Evolutionary conservation across 2,329 filamentous ascomycete species (phyloP).

Genomic region (Fusarium floridanum): DNA sequence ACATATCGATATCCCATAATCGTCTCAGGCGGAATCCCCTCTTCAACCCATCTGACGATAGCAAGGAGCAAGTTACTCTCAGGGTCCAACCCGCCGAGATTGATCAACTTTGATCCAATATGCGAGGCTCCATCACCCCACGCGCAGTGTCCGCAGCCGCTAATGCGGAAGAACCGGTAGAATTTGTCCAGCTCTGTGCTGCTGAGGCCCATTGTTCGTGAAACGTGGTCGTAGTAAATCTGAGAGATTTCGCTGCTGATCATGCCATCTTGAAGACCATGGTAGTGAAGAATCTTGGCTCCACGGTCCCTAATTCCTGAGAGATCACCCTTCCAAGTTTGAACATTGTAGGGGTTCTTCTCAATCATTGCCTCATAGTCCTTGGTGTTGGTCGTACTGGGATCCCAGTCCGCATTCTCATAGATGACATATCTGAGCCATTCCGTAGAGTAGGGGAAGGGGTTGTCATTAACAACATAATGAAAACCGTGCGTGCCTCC

Average conservation of each 20-base stretch:
- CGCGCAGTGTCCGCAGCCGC: slow-evolving; percentile 62
- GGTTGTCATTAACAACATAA: slow-evolving; percentile 19
- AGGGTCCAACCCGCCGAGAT: slow-evolving; percentile 44
- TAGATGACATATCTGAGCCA: slow-evolving; percentile 58
- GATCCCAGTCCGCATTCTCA: slow-evolving; percentile 51
- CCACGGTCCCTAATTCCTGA: slow-evolving; percentile 54
- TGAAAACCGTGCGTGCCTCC: slow-evolving; percentile 48
- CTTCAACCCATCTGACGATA: slow-evolving; percentile 64
- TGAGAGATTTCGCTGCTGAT: slow-evolving; percentile 43
- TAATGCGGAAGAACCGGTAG: slow-evolving; percentile 66
- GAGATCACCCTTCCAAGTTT: slow-evolving; percentile 56
- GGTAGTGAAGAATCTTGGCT: slow-evolving; percentile 61
- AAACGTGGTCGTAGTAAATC: slow-evolving; percentile 45
- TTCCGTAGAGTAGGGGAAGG: slow-evolving; percentile 27
- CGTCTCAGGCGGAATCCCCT: slow-evolving; percentile 57
- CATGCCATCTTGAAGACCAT: slow-evolving; percentile 51
- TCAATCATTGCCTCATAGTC: slow-evolving; percentile 56
- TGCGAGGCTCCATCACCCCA: slow-evolving; percentile 59
- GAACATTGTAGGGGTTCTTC: slow-evolving; percentile 27
- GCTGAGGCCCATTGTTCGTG: slow-evolving; percentile 43
- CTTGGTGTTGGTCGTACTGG: slow-evolving; percentile 46
- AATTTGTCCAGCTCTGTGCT: slow-evolving; percentile 58
- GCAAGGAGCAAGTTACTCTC: slow-evolving; percentile 61
- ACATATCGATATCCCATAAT: slow-evolving; percentile 51
- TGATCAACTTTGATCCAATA: slow-evolving; percentile 47